Evolutionary conservation across 257 asterid genomes (phyloP).

Genomic region (Nemophila menziesii): DNA sequence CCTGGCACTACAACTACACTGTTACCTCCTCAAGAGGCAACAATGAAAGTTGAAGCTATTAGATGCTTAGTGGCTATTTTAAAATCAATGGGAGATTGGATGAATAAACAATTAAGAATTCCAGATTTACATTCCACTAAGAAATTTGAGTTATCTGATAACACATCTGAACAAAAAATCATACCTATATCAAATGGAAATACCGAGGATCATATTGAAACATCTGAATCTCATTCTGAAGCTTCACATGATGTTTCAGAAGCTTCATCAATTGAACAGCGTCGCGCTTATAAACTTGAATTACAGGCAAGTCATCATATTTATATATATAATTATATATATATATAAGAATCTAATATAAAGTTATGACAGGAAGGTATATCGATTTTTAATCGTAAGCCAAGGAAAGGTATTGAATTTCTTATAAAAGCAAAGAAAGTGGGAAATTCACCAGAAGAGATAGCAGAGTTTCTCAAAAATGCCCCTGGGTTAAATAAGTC

Average conservation of each 20-base stretch:
- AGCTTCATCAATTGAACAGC: conserved; percentile 82
- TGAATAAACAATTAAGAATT: conserved; percentile 87
- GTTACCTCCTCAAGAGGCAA: conserved; percentile 5
- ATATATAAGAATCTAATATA: conserved; percentile 14
- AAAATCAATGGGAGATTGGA: conserved; percentile 97
- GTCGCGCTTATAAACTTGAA: conserved; percentile 96
- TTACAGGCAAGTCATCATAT: conserved; percentile 86
- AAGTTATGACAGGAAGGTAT: conserved; percentile 90
- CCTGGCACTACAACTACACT: conserved; percentile 41
- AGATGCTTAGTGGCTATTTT: conserved; percentile 76
- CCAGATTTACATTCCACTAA: conserved; percentile 65
- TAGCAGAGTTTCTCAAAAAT: conserved; percentile 76
- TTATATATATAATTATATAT: conserved; percentile 5
- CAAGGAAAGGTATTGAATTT: conserved; percentile 91
- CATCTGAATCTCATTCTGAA: conserved; percentile 80
- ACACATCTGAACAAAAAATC: conserved; percentile 50
- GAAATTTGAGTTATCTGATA: conserved; percentile 54
- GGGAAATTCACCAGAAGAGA: conserved; percentile 81
- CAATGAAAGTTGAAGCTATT: conserved; percentile 57
- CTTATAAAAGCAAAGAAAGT: conserved; percentile 89
- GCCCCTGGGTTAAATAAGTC: conserved; percentile 82
- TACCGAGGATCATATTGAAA: conserved; percentile 60
- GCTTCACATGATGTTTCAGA: conserved; percentile 83
- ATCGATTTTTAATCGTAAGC: conserved; percentile 93
- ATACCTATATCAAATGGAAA: conserved; percentile 50